Evolutionary conservation across 352 stramenopile genomes (phyloP).

Genomic region (Phytopythium kandeliae): DNA sequence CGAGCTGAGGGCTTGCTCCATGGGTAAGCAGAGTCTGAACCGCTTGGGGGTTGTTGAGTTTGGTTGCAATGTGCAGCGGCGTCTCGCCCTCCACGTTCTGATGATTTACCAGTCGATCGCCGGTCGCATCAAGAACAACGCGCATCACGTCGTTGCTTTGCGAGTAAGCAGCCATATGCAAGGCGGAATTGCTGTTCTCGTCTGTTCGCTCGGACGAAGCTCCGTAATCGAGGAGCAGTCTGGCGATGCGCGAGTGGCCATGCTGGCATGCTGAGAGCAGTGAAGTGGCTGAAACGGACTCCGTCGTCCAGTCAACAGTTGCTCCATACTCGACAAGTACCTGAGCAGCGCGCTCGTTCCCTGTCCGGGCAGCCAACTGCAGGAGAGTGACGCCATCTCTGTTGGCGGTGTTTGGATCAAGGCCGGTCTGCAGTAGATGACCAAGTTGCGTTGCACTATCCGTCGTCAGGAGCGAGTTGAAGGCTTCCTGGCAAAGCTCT

Average conservation of each 20-base stretch:
- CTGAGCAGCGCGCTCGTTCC: constrained; percentile 27
- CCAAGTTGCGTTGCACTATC: constrained; percentile 20
- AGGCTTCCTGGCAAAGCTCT: constrained; percentile 6
- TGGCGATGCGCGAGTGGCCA: constrained; percentile 32
- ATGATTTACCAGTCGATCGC: constrained; percentile 71
- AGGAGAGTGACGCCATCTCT: constrained; percentile 32
- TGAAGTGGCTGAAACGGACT: constrained; percentile 20
- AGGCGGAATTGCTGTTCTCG: constrained; percentile 77
- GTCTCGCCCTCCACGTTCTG: constrained; percentile 88
- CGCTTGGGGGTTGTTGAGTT: constrained; percentile 31
- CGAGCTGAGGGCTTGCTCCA: constrained; percentile 31
- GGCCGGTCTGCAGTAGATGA: constrained; percentile 23
- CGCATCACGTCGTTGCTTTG: constrained; percentile 75
- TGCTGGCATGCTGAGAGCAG: constrained; percentile 42
- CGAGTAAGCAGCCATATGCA: constrained; percentile 77
- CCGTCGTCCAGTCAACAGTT: constrained; percentile 17
- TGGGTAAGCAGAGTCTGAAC: constrained; percentile 34
- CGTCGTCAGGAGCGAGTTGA: constrained; percentile 18
- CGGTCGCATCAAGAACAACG: constrained; percentile 58
- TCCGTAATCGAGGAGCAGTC: constrained; percentile 41
- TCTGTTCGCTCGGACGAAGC: constrained; percentile 69
- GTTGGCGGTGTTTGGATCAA: constrained; percentile 32
- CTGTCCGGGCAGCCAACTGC: constrained; percentile 43
- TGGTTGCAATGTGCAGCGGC: constrained; percentile 82
- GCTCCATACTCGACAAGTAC: constrained; percentile 51